These are phyloP conservation scores for Aspergillus chevalieri DNA, from an alignment of 2,329 filamentous ascomycete species.

Conservation along the genomic window DNA sequence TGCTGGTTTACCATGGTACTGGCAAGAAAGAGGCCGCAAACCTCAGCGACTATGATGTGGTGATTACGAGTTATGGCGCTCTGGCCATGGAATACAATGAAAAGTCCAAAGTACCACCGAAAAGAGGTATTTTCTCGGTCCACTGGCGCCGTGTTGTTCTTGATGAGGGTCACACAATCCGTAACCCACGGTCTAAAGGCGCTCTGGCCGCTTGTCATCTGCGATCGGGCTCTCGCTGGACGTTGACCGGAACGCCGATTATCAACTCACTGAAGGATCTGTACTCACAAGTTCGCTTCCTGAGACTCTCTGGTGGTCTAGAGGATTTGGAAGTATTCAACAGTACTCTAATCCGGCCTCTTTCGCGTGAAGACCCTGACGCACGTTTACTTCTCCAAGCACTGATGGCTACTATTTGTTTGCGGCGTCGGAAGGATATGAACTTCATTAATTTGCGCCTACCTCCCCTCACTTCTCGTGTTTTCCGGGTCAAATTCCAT, in stretches of 20 bases:
- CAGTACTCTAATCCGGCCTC: conserved; percentile 61
- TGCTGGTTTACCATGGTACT: conserved; percentile 69
- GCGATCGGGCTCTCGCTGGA: conserved; percentile 68
- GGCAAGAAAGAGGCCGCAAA: conserved; percentile 54
- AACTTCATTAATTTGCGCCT: conserved; percentile 74
- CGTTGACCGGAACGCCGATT: conserved; percentile 73
- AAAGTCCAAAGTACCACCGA: conserved; percentile 39
- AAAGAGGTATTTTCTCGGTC: conserved; percentile 54
- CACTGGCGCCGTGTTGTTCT: conserved; percentile 74
- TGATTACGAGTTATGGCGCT: conserved; percentile 80
- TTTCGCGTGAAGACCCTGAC: conserved; percentile 52
- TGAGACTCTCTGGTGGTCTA: conserved; percentile 68
- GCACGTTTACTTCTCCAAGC: conserved; percentile 64
- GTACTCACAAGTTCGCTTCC: conserved; percentile 71
- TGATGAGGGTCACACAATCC: conserved; percentile 77
- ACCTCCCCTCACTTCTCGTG: conserved; percentile 69
- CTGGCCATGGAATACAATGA: conserved; percentile 60
- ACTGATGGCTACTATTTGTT: conserved; percentile 72
- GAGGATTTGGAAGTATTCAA: conserved; percentile 70
- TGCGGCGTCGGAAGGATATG: conserved; percentile 84
- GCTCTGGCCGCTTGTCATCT: conserved; percentile 63
- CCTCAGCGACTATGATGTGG: conserved; percentile 63
- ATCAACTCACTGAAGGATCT: conserved; percentile 77
- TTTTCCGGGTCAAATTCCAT: conserved; percentile 68
- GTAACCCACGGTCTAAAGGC: conserved; percentile 68